Evolutionary conservation across 371 early-diverging fungal species (phyloP), one percentile per base, ranked within the genome.

Genomic region (Apophysomyces sp.): DNA sequence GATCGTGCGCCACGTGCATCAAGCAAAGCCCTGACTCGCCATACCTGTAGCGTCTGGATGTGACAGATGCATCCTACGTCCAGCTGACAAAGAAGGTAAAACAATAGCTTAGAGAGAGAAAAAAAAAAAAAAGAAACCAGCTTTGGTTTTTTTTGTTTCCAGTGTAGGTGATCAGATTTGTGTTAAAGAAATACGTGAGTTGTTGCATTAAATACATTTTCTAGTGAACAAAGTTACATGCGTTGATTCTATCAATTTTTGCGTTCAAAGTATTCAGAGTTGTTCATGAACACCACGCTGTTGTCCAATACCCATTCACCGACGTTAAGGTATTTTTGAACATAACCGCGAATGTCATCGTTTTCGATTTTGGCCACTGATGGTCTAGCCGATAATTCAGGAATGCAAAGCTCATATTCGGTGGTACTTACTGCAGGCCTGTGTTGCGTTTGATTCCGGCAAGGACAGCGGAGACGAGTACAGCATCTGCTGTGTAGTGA

Each of bases 371-470:
- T 76, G 41, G 66, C 54, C 5, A 81, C 75, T 12, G 84, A 81
- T 11, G 86, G 77, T 55, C 88, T 88, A 68, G 18, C 36, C 36
- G 1, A 39, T 28, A 49, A 36, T 21, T 44, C 49, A 44, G 49
- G 37, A 44, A 24, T 21, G 21, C 21, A 44, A 44, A 5, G 6
- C 9, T 44, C 18, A 7, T 7, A 3, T 55, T 67, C 57, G 31
- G 37, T 7, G 0, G 53, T 2, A 63, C 77, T 77, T 84, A 87
- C 86, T 78, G 73, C 40, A 82, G 63, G 21, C 91, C 93, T 1
- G 91, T 80, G 61, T 87, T 85, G 62, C 89, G 80, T 61, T 85
- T 88, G 56, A 91, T 86, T 9, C 92, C 92, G 7, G 93, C 93
- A 55, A 92, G 81, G 13, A 84, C 85, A 15, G 91, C 81, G 15